Conservation (phyloP, 2,329 filamentous ascomycete species). For the Fusarium xyrophilum region DNA sequence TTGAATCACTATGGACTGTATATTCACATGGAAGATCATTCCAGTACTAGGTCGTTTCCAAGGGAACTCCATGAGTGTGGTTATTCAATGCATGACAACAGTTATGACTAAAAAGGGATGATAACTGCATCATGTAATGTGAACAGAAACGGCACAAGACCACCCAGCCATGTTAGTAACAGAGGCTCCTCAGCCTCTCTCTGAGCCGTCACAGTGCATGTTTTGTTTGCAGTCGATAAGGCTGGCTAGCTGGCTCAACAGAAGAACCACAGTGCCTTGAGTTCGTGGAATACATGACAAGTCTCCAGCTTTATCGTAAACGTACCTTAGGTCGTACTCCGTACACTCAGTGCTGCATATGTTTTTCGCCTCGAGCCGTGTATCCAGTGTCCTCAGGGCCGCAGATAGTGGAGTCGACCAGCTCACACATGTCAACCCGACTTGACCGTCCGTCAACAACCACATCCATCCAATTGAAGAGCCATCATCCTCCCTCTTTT, state of each 20-base stretch:
- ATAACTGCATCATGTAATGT: neutral
- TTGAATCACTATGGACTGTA: neutral
- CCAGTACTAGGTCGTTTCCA: neutral
- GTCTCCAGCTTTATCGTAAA: constrained; percentile 22
- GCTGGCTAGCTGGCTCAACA: constrained; percentile 23
- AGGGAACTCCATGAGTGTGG: neutral
- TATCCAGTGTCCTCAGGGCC: constrained; percentile 18
- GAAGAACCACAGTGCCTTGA: constrained; percentile 13
- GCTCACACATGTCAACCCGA: constrained; percentile 36
- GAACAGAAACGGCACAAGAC: constrained; percentile 6
- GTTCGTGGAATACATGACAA: constrained; percentile 6
- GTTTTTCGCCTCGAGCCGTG: constrained; percentile 8
- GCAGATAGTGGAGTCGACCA: constrained; percentile 31
- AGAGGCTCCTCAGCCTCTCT: constrained; percentile 6
- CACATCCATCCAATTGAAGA: constrained; percentile 13
- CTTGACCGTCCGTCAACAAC: constrained; percentile 22
- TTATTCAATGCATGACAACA: neutral
- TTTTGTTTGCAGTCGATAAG: constrained; percentile 20
- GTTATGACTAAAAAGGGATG: neutral
- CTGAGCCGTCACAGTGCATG: constrained; percentile 25
- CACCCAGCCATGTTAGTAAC: neutral
- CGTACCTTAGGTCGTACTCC: constrained; percentile 7
- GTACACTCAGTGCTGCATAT: neutral
- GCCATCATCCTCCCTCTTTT: constrained; percentile 28
- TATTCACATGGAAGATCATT: neutral